These are phyloP conservation scores for Groenewaldozyma tartarivorans DNA, from an alignment of 805 yeast species.

Conservation along the genomic window DNA sequence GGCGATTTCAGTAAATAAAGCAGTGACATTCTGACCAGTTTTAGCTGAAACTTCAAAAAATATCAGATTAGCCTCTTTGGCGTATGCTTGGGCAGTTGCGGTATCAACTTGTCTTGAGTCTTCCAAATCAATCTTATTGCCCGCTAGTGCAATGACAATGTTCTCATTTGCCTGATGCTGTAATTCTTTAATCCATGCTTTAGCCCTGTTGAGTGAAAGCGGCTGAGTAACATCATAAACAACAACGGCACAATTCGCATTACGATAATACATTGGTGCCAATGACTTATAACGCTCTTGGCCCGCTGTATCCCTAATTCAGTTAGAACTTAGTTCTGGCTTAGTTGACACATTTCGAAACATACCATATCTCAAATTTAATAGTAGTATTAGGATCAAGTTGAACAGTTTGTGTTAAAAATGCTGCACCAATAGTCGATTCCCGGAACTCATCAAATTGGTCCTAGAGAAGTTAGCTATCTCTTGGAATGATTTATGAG, in stretches of 20 bases:
- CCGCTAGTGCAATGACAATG: constrained; percentile 76
- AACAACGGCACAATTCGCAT: constrained; percentile 74
- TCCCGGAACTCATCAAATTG: constrained; percentile 71
- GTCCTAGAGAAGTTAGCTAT: constrained; percentile 24
- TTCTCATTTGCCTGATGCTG: constrained; percentile 70
- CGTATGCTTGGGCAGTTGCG: constrained; percentile 39
- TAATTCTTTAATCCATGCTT: constrained; percentile 85
- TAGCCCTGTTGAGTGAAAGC: constrained; percentile 63
- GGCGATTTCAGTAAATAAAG: constrained; percentile 39
- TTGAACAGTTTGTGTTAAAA: constrained; percentile 68
- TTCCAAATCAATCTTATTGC: constrained; percentile 70
- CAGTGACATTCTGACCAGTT: constrained; percentile 50
- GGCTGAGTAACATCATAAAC: constrained; percentile 72
- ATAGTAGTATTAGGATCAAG: constrained; percentile 35
- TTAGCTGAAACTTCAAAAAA: constrained; percentile 77
- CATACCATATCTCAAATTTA: constrained; percentile 40
- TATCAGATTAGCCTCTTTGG: constrained; percentile 41
- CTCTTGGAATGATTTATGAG: not conserved
- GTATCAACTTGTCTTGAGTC: constrained; percentile 36
- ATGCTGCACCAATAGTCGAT: constrained; percentile 98
- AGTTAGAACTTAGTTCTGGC: not conserved
- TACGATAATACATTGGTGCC: constrained; percentile 78
- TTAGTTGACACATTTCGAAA: not conserved
- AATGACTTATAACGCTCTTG: constrained; percentile 77
- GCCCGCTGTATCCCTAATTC: constrained; percentile 89